Evolutionary conservation across 2,329 filamentous ascomycete species (phyloP).

Genomic region (Huntiella moniliformis): DNA sequence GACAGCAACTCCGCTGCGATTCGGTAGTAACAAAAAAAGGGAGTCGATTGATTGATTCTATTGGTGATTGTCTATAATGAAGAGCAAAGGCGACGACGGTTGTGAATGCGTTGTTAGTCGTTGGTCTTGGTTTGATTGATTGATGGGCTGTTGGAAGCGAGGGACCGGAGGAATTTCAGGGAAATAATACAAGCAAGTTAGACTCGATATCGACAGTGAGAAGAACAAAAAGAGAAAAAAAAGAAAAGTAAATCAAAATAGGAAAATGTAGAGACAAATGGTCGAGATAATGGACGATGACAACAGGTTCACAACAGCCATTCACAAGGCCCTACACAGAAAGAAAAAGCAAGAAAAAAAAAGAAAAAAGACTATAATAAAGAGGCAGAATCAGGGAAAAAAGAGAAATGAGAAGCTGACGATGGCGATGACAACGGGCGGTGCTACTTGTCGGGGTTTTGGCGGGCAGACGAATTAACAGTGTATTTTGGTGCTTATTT

Average conservation of each 20-base stretch:
- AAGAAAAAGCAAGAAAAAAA: background rate
- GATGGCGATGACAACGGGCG: background rate
- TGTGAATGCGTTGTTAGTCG: background rate
- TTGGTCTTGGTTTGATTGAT: background rate
- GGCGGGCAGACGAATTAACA: too few relatives aligned
- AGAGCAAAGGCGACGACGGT: background rate
- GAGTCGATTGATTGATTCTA: background rate
- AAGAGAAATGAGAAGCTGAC: background rate
- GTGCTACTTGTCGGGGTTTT: background rate
- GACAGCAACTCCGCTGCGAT: background rate
- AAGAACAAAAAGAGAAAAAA: constrained; percentile 1
- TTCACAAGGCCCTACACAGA: too few relatives aligned
- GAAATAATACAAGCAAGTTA: background rate
- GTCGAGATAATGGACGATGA: background rate
- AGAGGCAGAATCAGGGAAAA: background rate
- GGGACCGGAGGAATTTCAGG: background rate
- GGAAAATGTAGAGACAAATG: background rate
- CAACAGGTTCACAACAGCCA: background rate
- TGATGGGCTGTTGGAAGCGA: background rate
- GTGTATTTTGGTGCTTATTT: too few relatives aligned
- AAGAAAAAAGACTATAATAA: background rate
- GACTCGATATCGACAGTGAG: background rate
- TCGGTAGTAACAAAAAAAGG: background rate
- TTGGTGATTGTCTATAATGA: too few relatives aligned
- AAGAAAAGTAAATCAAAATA: background rate